phyloP scores from a whole-genome alignment of 2,329 filamentous ascomycete genomes.

The Oidium heveae region DNA sequence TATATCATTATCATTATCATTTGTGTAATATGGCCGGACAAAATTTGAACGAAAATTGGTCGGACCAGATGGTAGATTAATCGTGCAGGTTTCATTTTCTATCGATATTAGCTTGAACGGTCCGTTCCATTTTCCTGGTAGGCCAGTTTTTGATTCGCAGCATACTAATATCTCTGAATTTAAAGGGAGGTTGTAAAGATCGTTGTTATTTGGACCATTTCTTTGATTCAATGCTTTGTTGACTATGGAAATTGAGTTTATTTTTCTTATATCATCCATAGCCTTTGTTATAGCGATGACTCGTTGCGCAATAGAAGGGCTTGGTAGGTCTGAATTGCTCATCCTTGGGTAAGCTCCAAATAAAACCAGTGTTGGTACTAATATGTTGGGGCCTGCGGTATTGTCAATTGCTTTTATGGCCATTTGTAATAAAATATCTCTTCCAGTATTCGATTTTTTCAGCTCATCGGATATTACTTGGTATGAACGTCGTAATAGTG shows the following conservation, averaged over 20 bases:
- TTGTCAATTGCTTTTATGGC: not conserved
- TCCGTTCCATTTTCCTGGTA: not conserved
- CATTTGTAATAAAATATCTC: not conserved
- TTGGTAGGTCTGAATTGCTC: not conserved
- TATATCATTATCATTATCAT: not conserved
- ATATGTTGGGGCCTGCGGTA: not conserved
- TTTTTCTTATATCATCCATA: slow-evolving; percentile 1
- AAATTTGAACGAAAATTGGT: not conserved
- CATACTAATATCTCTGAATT: slow-evolving; percentile 1
- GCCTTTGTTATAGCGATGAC: slow-evolving; percentile 1
- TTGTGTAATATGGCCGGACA: not conserved
- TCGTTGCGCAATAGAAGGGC: not conserved
- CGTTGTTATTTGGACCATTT: not conserved
- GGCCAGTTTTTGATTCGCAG: not conserved
- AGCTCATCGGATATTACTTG: not conserved
- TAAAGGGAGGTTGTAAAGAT: not conserved
- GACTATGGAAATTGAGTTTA: not conserved
- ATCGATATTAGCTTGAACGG: not conserved
- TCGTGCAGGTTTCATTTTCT: not conserved
- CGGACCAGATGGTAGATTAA: not conserved
- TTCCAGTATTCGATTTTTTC: not conserved
- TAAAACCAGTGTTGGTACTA: not conserved
- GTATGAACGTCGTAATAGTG: not conserved
- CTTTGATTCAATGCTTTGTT: not conserved
- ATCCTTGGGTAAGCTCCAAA: slow-evolving; percentile 1